A percentile compares a stretch with the other conserved stretches of the same genome.
phyloP scores from a whole-genome alignment of 2,329 filamentous ascomycete species.

The Aspergillus sp. region DNA sequence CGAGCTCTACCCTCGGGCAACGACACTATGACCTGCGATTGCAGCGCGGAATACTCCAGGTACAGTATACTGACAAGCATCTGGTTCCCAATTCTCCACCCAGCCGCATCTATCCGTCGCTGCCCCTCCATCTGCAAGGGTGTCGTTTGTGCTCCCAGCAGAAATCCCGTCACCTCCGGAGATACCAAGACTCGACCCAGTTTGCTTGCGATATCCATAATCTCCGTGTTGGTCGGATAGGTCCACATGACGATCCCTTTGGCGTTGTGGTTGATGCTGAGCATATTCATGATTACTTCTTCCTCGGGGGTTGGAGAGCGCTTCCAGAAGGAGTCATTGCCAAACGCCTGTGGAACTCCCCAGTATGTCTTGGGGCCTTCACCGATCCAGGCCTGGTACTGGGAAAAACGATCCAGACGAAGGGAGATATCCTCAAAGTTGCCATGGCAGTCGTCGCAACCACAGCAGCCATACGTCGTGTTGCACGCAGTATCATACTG shows the following conservation, averaged over 20 bases:
- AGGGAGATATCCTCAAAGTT: slow-evolving; percentile 49
- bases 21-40: slow-evolving; percentile 4
- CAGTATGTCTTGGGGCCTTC: slow-evolving; percentile 41
- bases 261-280: slow-evolving; percentile 47
- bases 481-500: slow-evolving; percentile 55
- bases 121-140: slow-evolving; percentile 18
- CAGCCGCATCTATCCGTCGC: slow-evolving; percentile 34
- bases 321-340: slow-evolving; percentile 44
- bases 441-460: slow-evolving; percentile 57
- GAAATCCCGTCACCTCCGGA: slow-evolving; percentile 26
- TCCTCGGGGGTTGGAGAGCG: slow-evolving; percentile 43
- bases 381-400: slow-evolving; percentile 39
- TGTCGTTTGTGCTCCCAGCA: slow-evolving; percentile 30
- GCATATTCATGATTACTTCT: slow-evolving; percentile 44
- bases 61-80: slow-evolving; percentile 39
- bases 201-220: slow-evolving; percentile 28
- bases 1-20: slow-evolving; percentile 4
- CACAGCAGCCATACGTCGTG: slow-evolving; percentile 57
- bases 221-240: slow-evolving; percentile 37
- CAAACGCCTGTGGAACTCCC: slow-evolving; percentile 49
- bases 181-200: slow-evolving; percentile 38
- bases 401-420: slow-evolving; percentile 38
- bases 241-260: slow-evolving; percentile 49
- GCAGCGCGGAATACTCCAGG: slow-evolving; percentile 21
- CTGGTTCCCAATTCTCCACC: slow-evolving; percentile 32